phyloP scores from a whole-genome alignment of 23 red algal species.

The Gracilaria domingensis region DNA sequence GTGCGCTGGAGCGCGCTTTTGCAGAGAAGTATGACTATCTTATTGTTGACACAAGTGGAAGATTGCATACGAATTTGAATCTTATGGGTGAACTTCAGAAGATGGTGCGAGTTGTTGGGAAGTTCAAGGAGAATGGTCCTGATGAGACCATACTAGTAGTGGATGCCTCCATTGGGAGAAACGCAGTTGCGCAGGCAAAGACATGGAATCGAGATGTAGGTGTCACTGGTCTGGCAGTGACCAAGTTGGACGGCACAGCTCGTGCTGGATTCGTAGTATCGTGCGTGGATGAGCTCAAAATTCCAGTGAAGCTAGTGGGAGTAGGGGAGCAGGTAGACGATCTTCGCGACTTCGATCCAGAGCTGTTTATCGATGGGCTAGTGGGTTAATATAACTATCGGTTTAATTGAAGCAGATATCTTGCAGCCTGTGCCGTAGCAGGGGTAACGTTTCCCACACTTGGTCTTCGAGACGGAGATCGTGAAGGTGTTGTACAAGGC shows the following conservation, averaged over 20 bases:
- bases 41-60: slow-evolving; percentile 91
- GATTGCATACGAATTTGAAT: slow-evolving; percentile 93
- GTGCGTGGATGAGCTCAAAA: slow-evolving; percentile 86
- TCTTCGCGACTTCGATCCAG: slow-evolving; percentile 94
- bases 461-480: neutral
- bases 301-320: slow-evolving; percentile 94
- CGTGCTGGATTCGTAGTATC: slow-evolving; percentile 94
- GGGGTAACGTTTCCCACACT: slow-evolving; percentile 42
- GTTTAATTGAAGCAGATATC: slow-evolving; percentile 61
- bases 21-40: slow-evolving; percentile 82
- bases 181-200: slow-evolving; percentile 83
- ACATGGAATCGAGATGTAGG: slow-evolving; percentile 85
- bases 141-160: slow-evolving; percentile 94
- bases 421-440: slow-evolving; percentile 57
- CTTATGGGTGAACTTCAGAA: slow-evolving; percentile 97
- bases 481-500: slow-evolving; percentile 21
- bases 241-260: slow-evolving; percentile 97
- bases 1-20: slow-evolving; percentile 76
- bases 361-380: slow-evolving; percentile 86
- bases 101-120: slow-evolving; percentile 78
- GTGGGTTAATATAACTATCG: slow-evolving; percentile 69
- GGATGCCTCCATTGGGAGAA: slow-evolving; percentile 92
- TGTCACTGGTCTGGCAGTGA: slow-evolving; percentile 86
- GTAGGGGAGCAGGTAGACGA: slow-evolving; percentile 96
- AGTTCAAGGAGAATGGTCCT: slow-evolving; percentile 68